Base-by-base conservation (phyloP, 495 filamentous ascomycete species). In the Talaromyces stipitatus region DNA sequence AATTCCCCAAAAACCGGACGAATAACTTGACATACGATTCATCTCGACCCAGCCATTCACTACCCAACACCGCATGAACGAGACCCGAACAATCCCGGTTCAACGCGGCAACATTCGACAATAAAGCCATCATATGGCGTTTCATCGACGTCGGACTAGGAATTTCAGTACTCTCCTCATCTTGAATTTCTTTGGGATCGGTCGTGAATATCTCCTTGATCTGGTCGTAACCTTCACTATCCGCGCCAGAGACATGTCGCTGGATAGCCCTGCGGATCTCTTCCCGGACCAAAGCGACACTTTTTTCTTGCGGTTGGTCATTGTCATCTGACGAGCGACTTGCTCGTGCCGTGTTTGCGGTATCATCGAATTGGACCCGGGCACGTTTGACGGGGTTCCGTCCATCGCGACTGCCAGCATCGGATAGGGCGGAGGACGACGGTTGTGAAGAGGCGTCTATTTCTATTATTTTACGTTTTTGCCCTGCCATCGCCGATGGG, bases 41-140 rank as follows among this genome's bases (percentile, higher is more conserved):
- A 63, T 92, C 88, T 50, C 91, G 80, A 9, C 88, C 90, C 41
- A 96, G 79, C 94, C 94, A 99, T 33, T 84, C 76, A 67, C 84
- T 89, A 58, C 80, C 73, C 29, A 97, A 71, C 9, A 95, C 75
- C 22, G 84, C 84, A 59, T 82, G 75, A 33, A 96, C 83, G 29
- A 99, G 71, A 2, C 84, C 83, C 18, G 83, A 81, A 71, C 89
- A 96, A 47, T 81, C 81, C 61, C 82, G 84, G 60, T 86, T 79
- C 24, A 99, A 74, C 22, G 82, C 70, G 22, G 86, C 84, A 7
- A 88, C 81, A 58, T 85, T 86, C 48, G 81, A 82, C n/a, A 87
- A 80, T 52, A 97, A 78, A 23, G 87, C 91, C 55, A 88, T 66
- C n/a, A 92, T 70, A 62, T 95, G 91, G 55, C 85, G 78, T 58